Conservation (phyloP, 1,139 yeast species). For the Geotrichum candidum region DNA sequence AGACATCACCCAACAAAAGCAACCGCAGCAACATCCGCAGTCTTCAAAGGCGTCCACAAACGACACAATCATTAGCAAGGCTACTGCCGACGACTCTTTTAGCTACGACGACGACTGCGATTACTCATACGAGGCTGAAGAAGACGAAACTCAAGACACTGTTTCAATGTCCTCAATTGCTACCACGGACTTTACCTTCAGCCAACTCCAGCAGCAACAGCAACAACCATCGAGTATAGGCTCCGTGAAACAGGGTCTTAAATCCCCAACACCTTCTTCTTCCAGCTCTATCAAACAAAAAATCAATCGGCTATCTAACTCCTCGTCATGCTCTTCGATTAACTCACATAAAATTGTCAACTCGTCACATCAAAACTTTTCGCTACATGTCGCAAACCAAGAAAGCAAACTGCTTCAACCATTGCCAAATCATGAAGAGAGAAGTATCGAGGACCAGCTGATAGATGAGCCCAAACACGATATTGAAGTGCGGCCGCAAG, state of each 20-base stretch:
- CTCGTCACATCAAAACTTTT: constrained; percentile 7
- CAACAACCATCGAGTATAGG: not conserved
- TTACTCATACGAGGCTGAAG: not conserved
- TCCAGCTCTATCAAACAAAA: not conserved
- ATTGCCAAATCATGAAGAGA: not conserved
- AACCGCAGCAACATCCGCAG: not conserved
- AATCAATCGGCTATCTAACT: constrained; percentile 1
- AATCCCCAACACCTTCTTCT: not conserved
- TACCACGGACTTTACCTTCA: not conserved
- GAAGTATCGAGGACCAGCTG: not conserved
- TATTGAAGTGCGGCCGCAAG: not conserved
- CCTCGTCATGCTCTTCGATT: constrained; percentile 7
- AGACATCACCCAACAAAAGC: not conserved
- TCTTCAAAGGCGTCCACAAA: not conserved
- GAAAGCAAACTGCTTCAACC: not conserved
- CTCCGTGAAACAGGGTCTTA: not conserved
- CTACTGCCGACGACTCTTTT: not conserved
- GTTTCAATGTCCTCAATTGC: not conserved
- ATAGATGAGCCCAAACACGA: not conserved
- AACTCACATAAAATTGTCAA: constrained; percentile 4
- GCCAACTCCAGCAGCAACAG: not conserved
- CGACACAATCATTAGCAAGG: not conserved
- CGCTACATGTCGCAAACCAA: constrained; percentile 1
- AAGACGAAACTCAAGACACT: not conserved
- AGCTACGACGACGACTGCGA: not conserved